Conservation (phyloP, 2,329 filamentous ascomycete genomes). For the Immersiporthe knoxdaviesiana region DNA sequence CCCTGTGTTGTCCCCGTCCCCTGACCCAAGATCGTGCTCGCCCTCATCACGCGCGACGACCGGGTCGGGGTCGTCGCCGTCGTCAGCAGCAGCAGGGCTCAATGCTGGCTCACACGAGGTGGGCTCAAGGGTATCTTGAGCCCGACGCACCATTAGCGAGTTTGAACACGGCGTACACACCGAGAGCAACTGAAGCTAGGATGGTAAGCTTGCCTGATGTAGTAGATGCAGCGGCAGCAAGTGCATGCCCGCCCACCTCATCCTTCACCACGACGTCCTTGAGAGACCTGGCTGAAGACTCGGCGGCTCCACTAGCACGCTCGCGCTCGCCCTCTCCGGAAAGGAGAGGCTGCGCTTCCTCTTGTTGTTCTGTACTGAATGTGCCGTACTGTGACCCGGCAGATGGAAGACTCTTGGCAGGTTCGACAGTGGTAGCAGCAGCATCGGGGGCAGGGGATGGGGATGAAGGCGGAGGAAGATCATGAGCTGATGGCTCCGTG, state of each 20-base stretch:
- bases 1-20: constrained; percentile 18
- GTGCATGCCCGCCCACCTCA: constrained; percentile 26
- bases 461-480: constrained; percentile 25
- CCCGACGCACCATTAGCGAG: constrained; percentile 31
- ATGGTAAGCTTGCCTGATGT: constrained; percentile 32
- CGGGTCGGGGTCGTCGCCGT: constrained; percentile 22
- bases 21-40: constrained; percentile 24
- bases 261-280: constrained; percentile 29
- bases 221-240: constrained; percentile 23
- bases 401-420: constrained; percentile 24
- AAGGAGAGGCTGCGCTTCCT: constrained; percentile 21
- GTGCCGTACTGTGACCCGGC: constrained; percentile 31
- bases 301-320: constrained; percentile 25
- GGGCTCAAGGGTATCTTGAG: constrained; percentile 30
- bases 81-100: constrained; percentile 20
- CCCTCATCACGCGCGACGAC: constrained; percentile 26
- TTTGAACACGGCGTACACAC: constrained; percentile 30
- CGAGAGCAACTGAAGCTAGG: constrained; percentile 30
- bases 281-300: constrained; percentile 30
- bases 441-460: constrained; percentile 24
- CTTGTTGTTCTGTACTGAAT: constrained; percentile 28
- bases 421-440: constrained; percentile 30
- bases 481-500: constrained; percentile 29
- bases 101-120: constrained; percentile 24
- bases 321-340: constrained; percentile 24